Evolutionary conservation across 2,329 filamentous ascomycete genomes (phyloP), one percentile per base, ranked within the genome.

Genomic region (Cladosporium phlei): DNA sequence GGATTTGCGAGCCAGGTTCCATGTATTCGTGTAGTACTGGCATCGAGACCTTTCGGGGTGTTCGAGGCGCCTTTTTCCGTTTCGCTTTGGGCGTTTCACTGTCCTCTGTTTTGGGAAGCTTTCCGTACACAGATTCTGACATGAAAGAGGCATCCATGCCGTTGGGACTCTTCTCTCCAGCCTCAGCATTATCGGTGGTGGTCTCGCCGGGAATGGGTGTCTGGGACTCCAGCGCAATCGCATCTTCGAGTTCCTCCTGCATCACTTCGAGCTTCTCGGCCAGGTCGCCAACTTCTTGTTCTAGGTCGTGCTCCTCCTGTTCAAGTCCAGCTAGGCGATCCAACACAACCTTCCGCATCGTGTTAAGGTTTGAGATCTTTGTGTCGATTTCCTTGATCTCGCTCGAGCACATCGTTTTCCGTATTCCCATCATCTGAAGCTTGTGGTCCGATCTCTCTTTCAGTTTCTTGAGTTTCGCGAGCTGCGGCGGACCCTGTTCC

Each of bases 61-160:
- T 48, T 19, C 35, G 27, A 20, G 44, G 34, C 3, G 35, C 35
- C 30, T 38, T 40, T 40, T 38, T 47, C 14, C 44, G 35, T 22
- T 47, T 47, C 33, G 73, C 73, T 54, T 75, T 69, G 19, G 74
- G 72, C 53, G 40, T 43, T 6, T 77, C 55, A 22, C 52, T 54
- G 22, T 33, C 37, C n/a, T 43, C 24, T 14, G 51, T 42, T 22
- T 59, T 63, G 0, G 90, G 88, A 7, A 98, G 72, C 68, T 96
- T 96, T 56, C 94, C 86, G 66, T 97, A 98, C 57, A 98, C 88
- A 10, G 90, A 96, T 66, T 96, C 88, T 3, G 93, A 96, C 93
- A 97, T 97, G 72, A 97, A 98, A 1, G 78, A 78, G 5, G 73
- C 72, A 55, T 76, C 72, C 59, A 71, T 70, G 29, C 48, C 50